Evolutionary conservation across 2,329 filamentous ascomycete species (phyloP), one percentile per base, ranked within the genome.

Genomic region (Scleromitrula shiraiana): DNA sequence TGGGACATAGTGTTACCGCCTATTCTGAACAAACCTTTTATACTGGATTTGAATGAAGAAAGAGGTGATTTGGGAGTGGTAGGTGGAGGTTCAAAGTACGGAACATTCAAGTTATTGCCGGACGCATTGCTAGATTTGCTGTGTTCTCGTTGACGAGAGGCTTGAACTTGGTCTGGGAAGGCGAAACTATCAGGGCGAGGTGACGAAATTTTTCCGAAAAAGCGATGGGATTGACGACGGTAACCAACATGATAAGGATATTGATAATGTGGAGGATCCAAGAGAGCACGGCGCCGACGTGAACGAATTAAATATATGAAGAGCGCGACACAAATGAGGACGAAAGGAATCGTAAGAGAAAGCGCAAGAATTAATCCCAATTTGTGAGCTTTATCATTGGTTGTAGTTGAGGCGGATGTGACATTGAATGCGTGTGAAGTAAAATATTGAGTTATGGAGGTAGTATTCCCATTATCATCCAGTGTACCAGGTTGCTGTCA

Each of bases 241-340:
- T 23, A 42, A 22, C 36, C 45, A 30, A 42, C 45, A 26, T 47
- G 38, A 24, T 47, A 36, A 3, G 45, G 38, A 23, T 47, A 47
- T 23, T 47, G 45, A 23, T 42, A 47, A 20, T 30, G 36, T 1
- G 45, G 29, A 15, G 38, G 38, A 9, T 7, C 35, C 26, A 26
- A 20, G 9, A 42, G 15, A 7, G 29, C 29, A 27, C 22, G 45
- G 7, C 15, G 38, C 20, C 37, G 23, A 26, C 23, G 38, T 29
- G 38, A 27, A 17, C 23, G 45, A 41, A 47, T 27, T 9, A 42
- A 41, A 17, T 47, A 42, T 8, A 47, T 42, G 17, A 29, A 29
- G 10, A 47, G 24, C 14, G 29, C 29, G 17, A 41, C 17, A 2
- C 45, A 47, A 24, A 47, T 36, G 17, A 47, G 15, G 14, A 47